Conservation (phyloP, 2,329 filamentous ascomycete genomes). For the Aspergillus awamori region DNA sequence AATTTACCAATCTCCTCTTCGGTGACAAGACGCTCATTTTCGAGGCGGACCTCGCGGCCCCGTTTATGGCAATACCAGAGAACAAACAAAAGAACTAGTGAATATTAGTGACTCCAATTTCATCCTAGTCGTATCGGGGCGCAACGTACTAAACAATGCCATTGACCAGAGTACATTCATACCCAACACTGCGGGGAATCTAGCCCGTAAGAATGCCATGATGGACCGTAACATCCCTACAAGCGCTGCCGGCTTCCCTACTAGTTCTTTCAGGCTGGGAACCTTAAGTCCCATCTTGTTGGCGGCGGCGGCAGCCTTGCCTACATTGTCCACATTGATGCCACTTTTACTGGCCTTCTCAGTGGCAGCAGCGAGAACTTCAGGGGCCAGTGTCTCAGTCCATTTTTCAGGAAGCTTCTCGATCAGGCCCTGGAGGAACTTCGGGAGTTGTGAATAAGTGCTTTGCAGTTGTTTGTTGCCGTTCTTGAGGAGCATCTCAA, state of each 20-base stretch:
- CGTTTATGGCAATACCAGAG: constrained; percentile 99
- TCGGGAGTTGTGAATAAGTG: constrained; percentile 69
- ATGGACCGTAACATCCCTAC: constrained; percentile 86
- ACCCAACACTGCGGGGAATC: constrained; percentile 88
- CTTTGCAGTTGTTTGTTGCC: constrained; percentile 66
- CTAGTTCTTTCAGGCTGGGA: constrained; percentile 73
- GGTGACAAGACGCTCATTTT: constrained; percentile 57
- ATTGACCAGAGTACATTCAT: constrained; percentile 91
- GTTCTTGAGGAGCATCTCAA: constrained; percentile 68
- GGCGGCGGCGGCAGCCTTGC: constrained; percentile 58
- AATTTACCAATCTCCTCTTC: constrained; percentile 48
- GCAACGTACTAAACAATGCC: constrained; percentile 76
- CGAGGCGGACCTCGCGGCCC: constrained; percentile 80
- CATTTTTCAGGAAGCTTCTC: constrained; percentile 81
- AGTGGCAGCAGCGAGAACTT: constrained; percentile 76
- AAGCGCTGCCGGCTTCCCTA: constrained; percentile 84
- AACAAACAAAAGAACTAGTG: constrained; percentile 81
- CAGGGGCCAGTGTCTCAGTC: constrained; percentile 73
- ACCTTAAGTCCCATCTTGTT: constrained; percentile 69
- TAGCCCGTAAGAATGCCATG: constrained; percentile 79
- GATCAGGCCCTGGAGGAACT: constrained; percentile 81
- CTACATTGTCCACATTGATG: constrained; percentile 57
- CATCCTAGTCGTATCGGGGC: background rate
- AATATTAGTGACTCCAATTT: constrained; percentile 6
- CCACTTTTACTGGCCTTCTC: constrained; percentile 66